Conservation (phyloP, 768 basidiomycete genomes). For the Mycena olivaceomarginata region DNA sequence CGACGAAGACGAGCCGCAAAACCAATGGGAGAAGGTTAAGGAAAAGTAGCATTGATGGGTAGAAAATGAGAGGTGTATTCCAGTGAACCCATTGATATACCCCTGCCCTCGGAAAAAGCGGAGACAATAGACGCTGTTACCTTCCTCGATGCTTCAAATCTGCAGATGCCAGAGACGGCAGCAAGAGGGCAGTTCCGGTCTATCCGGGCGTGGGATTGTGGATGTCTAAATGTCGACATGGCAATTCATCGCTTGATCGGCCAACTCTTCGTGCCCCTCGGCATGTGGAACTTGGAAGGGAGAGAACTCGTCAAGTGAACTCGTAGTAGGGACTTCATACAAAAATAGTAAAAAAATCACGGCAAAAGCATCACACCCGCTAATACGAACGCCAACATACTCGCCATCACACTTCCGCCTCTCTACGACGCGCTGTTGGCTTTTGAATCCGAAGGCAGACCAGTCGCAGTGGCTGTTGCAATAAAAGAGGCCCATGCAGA, state of each 20-base stretch:
- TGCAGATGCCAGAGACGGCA: too few relatives aligned
- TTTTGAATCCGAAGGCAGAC: constrained; percentile 12
- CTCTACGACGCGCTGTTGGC: not conserved
- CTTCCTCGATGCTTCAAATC: too few relatives aligned
- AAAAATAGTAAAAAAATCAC: not conserved
- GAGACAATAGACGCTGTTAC: too few relatives aligned
- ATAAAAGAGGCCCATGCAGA: constrained; percentile 60
- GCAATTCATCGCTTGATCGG: too few relatives aligned
- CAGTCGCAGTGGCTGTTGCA: constrained; percentile 50
- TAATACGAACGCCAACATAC: constrained; percentile 7
- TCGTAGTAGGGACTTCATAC: not conserved
- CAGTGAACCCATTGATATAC: not conserved
- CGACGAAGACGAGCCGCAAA: not conserved
- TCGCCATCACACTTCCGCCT: constrained; percentile 2
- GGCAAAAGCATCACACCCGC: constrained; percentile 7
- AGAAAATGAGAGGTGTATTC: not conserved
- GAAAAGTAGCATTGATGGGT: not conserved
- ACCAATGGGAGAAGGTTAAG: not conserved
- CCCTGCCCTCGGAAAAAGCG: not conserved
- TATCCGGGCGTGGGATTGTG: not conserved
- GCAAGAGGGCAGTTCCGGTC: not conserved
- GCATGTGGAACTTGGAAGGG: too few relatives aligned
- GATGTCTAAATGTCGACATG: too few relatives aligned
- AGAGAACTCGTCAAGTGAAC: too few relatives aligned
- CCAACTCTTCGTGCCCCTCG: too few relatives aligned